Percentiles rank a stretch among this genome's conserved stretches.
Conservation (phyloP, 495 filamentous ascomycete genomes). For the Podospora bellae-mahoneyi region DNA sequence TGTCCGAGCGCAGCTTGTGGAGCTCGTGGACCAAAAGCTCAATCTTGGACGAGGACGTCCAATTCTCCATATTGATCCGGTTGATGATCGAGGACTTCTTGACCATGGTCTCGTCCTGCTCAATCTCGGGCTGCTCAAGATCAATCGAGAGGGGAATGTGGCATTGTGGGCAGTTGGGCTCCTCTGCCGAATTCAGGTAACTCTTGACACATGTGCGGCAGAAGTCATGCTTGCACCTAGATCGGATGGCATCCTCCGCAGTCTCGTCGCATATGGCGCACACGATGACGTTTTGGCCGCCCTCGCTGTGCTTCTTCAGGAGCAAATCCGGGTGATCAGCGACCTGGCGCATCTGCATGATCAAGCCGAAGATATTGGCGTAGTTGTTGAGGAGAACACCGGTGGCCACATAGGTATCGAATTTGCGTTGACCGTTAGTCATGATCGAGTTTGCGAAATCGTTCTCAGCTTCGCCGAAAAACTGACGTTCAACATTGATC, state of each 20-base stretch:
- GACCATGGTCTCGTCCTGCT: constrained; percentile 74
- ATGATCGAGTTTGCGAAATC: constrained; percentile 96
- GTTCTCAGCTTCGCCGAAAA: constrained; percentile 90
- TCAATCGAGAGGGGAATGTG: constrained; percentile 88
- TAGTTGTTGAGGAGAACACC: constrained; percentile 97
- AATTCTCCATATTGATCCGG: constrained; percentile 93
- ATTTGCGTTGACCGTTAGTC: constrained; percentile 78
- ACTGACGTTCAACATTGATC: constrained; percentile 85
- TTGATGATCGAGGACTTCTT: constrained; percentile 97
- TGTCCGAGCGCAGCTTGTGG: constrained; percentile 80
- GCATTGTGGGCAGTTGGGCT: constrained; percentile 84
- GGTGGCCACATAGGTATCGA: constrained; percentile 90
- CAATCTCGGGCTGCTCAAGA: constrained; percentile 87
- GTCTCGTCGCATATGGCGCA: constrained; percentile 94
- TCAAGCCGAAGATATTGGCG: constrained; percentile 81
- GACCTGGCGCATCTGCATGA: constrained; percentile 97
- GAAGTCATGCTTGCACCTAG: constrained; percentile 90
- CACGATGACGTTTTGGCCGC: constrained; percentile 85
- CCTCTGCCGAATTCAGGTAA: constrained; percentile 71
- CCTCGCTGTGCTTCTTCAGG: constrained; percentile 76
- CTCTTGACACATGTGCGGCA: constrained; percentile 85
- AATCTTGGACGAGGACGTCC: constrained; percentile 97
- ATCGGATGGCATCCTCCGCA: constrained; percentile 89
- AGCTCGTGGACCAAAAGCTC: constrained; percentile 93
- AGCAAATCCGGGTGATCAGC: constrained; percentile 95